These are phyloP conservation scores for Smittium mucronatum DNA, from an alignment of 371 early-diverging fungal genomes.

Conservation along the genomic window DNA sequence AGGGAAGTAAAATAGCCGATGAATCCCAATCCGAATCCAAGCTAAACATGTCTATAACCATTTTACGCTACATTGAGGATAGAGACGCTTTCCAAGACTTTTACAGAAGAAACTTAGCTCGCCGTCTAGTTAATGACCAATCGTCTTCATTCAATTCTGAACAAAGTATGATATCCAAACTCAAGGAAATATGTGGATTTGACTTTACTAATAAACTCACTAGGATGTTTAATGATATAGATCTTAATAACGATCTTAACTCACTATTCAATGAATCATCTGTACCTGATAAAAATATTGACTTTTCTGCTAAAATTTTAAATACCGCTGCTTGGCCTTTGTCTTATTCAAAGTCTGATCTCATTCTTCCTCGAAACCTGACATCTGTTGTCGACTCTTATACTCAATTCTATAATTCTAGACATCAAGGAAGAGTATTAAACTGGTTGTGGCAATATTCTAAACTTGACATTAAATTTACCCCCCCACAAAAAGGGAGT, in stretches of 20 bases:
- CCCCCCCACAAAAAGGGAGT: slow-evolving; percentile 53
- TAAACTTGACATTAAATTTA: slow-evolving; percentile 77
- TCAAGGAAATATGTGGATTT: slow-evolving; percentile 81
- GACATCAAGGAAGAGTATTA: slow-evolving; percentile 72
- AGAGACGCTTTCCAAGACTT: slow-evolving; percentile 91
- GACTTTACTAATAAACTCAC: slow-evolving; percentile 84
- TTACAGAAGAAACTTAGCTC: slow-evolving; percentile 76
- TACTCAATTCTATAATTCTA: slow-evolving; percentile 65
- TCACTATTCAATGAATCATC: slow-evolving; percentile 44
- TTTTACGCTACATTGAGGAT: slow-evolving; percentile 86
- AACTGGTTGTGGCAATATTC: slow-evolving; percentile 86
- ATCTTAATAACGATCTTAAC: slow-evolving; percentile 70
- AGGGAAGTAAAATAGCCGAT: slow-evolving; percentile 52
- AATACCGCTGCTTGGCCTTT: slow-evolving; percentile 88
- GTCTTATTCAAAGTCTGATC: slow-evolving; percentile 45
- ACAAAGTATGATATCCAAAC: slow-evolving; percentile 63
- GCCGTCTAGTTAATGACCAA: slow-evolving; percentile 66
- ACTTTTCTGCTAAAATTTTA: slow-evolving; percentile 76
- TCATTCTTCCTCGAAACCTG: slow-evolving; percentile 69
- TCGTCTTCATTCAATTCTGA: slow-evolving; percentile 77
- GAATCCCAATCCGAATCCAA: slow-evolving; percentile 75
- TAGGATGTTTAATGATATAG: slow-evolving; percentile 87
- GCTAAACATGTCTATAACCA: slow-evolving; percentile 62
- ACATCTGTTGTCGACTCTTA: slow-evolving; percentile 65
- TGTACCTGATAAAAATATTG: slow-evolving; percentile 41